Evolutionary conservation across 345 rosid genomes (phyloP).

Genomic region (Melastoma malabathricum): DNA sequence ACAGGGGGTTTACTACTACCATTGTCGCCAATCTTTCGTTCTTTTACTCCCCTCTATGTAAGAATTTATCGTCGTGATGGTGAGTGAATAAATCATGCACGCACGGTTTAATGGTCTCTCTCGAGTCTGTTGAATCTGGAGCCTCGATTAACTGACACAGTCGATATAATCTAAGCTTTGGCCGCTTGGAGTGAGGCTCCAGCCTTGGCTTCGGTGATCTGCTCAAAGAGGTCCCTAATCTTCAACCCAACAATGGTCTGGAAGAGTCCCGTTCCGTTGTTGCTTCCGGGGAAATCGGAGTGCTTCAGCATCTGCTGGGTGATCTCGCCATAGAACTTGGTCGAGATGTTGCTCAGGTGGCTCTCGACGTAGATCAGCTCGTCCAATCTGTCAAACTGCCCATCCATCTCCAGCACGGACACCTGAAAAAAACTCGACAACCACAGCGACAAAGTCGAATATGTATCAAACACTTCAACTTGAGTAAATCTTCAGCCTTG

Average conservation of each 20-base stretch:
- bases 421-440: constrained; percentile 27
- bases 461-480: no score
- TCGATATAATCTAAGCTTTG: constrained; percentile 26
- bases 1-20: no score
- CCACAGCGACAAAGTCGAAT: neutral
- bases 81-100: no score
- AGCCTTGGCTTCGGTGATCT: constrained; percentile 41
- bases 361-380: constrained; percentile 93
- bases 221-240: constrained; percentile 88
- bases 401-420: constrained; percentile 91
- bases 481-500: no score
- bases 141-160: no score
- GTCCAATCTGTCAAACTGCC: constrained; percentile 87
- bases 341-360: constrained; percentile 87
- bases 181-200: constrained; percentile 45
- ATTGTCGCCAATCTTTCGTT: no score
- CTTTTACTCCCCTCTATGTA: no score
- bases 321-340: constrained; percentile 92
- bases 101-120: no score
- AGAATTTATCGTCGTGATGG: no score
- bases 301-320: constrained; percentile 98
- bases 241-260: constrained; percentile 89
- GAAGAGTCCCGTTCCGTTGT: constrained; percentile 93
- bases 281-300: constrained; percentile 94
- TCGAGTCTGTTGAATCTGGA: no score